Conservation (phyloP, 345 rosid species). For the Excoecaria agallocha region DNA sequence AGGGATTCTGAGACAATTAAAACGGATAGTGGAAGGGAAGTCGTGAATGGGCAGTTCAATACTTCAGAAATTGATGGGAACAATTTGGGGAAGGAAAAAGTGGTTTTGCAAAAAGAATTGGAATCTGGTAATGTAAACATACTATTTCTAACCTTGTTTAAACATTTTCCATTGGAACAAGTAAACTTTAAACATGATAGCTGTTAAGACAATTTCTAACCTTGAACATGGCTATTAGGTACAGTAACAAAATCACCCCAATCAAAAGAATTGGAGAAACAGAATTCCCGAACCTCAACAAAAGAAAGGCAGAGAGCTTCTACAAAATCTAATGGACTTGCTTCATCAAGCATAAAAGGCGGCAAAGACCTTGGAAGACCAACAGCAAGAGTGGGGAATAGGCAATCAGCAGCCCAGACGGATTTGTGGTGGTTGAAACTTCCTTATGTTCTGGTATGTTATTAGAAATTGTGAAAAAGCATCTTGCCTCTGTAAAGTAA, state of each 20-base stretch:
- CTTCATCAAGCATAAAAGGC: constrained; percentile 18
- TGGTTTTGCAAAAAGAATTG: constrained; percentile 15
- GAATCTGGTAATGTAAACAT: constrained; percentile 43
- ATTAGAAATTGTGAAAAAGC: too few relatives aligned
- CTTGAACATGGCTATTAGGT: constrained; percentile 12
- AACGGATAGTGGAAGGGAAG: constrained; percentile 13
- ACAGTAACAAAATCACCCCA: too few relatives aligned
- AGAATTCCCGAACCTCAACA: constrained; percentile 11
- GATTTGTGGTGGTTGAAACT: too few relatives aligned
- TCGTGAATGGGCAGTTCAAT: constrained; percentile 4
- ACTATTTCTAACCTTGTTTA: not conserved
- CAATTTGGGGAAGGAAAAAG: constrained; percentile 18
- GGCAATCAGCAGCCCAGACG: too few relatives aligned
- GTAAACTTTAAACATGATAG: not conserved
- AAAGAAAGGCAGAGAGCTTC: constrained; percentile 28
- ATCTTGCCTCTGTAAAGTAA: too few relatives aligned
- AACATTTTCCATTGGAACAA: not conserved
- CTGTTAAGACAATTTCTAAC: constrained; percentile 4
- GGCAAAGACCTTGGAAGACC: too few relatives aligned
- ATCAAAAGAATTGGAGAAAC: constrained; percentile 7
- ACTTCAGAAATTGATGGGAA: constrained; percentile 11
- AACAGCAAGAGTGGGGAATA: too few relatives aligned
- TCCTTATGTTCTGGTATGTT: too few relatives aligned
- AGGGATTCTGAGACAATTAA: constrained; percentile 5
- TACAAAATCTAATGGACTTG: constrained; percentile 6